phyloP scores from a whole-genome alignment of 140 eudicot species.

The Artemisia princeps region DNA sequence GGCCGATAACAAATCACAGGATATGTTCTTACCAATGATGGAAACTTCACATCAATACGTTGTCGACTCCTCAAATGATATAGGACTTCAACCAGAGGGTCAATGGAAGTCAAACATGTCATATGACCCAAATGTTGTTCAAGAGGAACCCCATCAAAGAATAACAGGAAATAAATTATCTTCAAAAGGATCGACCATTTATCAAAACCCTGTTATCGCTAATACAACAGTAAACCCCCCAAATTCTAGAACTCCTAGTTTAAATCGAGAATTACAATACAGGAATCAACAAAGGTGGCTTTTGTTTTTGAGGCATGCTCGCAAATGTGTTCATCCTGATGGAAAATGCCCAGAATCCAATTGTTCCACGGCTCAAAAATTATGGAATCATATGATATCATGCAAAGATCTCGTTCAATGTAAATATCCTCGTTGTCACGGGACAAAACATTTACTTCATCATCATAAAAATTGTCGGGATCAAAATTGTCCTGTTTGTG shows the following conservation, averaged over 20 bases:
- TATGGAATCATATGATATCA: slow-evolving; percentile 49
- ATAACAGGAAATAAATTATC: slow-evolving; percentile 47
- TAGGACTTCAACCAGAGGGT: slow-evolving; percentile 29
- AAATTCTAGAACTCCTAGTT: slow-evolving; percentile 22
- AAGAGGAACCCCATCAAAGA: slow-evolving; percentile 55
- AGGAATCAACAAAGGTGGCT: slow-evolving; percentile 67
- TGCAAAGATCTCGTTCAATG: slow-evolving; percentile 50
- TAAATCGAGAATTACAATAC: slow-evolving; percentile 44
- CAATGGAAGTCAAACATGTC: slow-evolving; percentile 55
- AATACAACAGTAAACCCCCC: slow-evolving; percentile 34
- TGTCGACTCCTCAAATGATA: slow-evolving; percentile 41
- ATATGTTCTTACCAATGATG: slow-evolving; percentile 14
- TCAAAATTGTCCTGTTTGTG: slow-evolving; percentile 67
- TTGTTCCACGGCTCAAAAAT: slow-evolving; percentile 56
- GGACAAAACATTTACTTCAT: slow-evolving; percentile 30
- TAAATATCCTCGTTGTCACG: slow-evolving; percentile 54
- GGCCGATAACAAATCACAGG: slow-evolving; percentile 33
- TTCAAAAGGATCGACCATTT: slow-evolving; percentile 41
- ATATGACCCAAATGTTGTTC: slow-evolving; percentile 36
- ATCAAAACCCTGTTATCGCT: not conserved
- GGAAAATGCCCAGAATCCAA: slow-evolving; percentile 56
- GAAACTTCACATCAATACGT: slow-evolving; percentile 41
- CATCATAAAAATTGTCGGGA: slow-evolving; percentile 55
- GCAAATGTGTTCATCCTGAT: slow-evolving; percentile 52
- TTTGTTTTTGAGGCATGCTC: slow-evolving; percentile 76